These are phyloP conservation scores for Anisodus tanguticus DNA, from an alignment of 257 asterid genomes.

Conservation along the genomic window DNA sequence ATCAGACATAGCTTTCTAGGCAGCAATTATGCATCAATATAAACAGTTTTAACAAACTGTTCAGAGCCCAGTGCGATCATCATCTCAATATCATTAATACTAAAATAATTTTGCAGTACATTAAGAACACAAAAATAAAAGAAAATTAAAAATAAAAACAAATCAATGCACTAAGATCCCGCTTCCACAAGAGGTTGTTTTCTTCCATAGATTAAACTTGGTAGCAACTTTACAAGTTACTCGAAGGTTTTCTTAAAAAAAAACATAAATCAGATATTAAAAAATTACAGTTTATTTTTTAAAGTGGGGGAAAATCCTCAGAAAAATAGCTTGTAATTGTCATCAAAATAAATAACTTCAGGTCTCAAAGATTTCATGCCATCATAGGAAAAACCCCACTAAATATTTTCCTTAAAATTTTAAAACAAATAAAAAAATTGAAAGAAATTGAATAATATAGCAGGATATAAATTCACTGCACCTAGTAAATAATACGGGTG, in stretches of 20 bases:
- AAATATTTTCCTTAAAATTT: not conserved
- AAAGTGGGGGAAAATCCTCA: slow-evolving; percentile 56
- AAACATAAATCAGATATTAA: not conserved
- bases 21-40: slow-evolving; percentile 82
- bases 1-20: slow-evolving; percentile 96
- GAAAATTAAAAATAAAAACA: not conserved
- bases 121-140: too few relatives aligned
- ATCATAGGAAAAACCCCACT: slow-evolving; percentile 59
- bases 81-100: slow-evolving; percentile 43
- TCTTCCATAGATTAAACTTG: too few relatives aligned
- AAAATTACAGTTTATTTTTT: not conserved
- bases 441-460: slow-evolving; percentile 32
- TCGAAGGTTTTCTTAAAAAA: too few relatives aligned
- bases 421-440: not conserved
- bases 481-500: slow-evolving; percentile 57
- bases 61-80: slow-evolving; percentile 99
- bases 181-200: too few relatives aligned
- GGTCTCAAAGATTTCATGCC: slow-evolving; percentile 98
- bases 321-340: slow-evolving; percentile 66
- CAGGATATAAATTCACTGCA: slow-evolving; percentile 58
- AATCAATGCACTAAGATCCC: too few relatives aligned
- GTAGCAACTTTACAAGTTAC: too few relatives aligned
- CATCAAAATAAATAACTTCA: slow-evolving; percentile 78
- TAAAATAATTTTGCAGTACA: not conserved
- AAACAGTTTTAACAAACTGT: slow-evolving; percentile 47